Evolutionary conservation across 2,329 filamentous ascomycete species (phyloP), one percentile per base, ranked within the genome.

Genomic region (Aspergillus oerlinghausenensis): DNA sequence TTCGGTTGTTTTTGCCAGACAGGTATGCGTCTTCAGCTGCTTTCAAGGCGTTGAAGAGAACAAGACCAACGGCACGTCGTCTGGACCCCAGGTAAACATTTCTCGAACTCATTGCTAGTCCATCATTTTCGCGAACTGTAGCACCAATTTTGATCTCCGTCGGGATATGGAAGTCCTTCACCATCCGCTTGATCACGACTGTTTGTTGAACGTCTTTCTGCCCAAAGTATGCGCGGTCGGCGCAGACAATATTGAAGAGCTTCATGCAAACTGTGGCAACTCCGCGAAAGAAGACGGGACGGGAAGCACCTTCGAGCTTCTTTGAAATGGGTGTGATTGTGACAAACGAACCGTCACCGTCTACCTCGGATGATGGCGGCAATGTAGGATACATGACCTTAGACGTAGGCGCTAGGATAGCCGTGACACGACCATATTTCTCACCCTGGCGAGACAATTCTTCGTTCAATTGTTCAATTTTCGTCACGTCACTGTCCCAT

Each of bases 121-220:
- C 93, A 71, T 96, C 92, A 1, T 70, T 55, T 60, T 95, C 92
- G 51, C 94, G 82, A 56, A 85, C 79, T 0, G 94, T 99, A 0
- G 84, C 80, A 5, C 87, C 84, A 54, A 97, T 82, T 32, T 87
- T 81, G 8, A 97, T 85, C 23, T 89, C 79, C 3, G 85, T 88
- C 42, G 89, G 84, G 43, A 97, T 74, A 71, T 92, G 85, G 63
- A 99, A 92, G 73, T 99, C 94, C 63, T 85, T 82, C 32, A 97
- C 89, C 84, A 99, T 86, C 48, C 89, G 85, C 67, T 85, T 87
- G 67, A 99, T 89, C 10, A 99, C 84, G 19, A 96, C 89, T 0
- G 92, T 96, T 76, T 99, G 94, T 79, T 99, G 94, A 21, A 97
- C 86, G 73, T 99, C 94, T 77, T 99, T 99, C 74, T 97, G 94